Base-by-base conservation (phyloP, 345 rosid genomes). In the Camelina laxa region DNA sequence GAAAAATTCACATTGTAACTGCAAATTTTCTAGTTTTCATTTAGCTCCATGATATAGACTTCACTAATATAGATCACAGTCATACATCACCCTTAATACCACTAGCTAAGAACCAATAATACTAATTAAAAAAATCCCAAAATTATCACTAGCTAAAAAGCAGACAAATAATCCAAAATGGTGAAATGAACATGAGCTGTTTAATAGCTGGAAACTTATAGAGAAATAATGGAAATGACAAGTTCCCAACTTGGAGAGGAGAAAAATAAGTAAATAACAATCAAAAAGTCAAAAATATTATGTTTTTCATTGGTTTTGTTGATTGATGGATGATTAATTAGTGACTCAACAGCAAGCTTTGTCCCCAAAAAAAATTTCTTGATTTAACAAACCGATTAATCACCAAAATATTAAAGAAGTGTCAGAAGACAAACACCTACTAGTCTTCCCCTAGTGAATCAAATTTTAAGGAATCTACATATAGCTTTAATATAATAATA, bases 401-500 rank as follows among this genome's bases (percentile, higher is more conserved):
- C 67, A 69, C 50, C 19, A 12, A 44, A 53, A 21, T 2, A 60
- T 61, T 36, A 63, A 38, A 47, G 38, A 70, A 54, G 42, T 75
- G 70, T 75, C 75, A 60, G 79, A 69, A 70, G 41, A 56, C 75
- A 70, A 56, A 48, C 71, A 57, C 54, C 49, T 19, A 58, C 63
- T 75, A 75, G 74, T 36, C 36, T 27, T 31, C 60, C 17, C 66
- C 67, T 76, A 70, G 55, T 76, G 12, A 36, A 56, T 70, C 75
- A 63, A 1, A 35, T 64, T 70, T 70, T 64, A 70, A 76, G 80
- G 80, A 70, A 56, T 64, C 66, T 63, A 69, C 60, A 50, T 68
- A 68, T 33, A 68, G 63, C 63, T 51, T 35, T 68, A 9, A 9
- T 63, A 42, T 68, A 9, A 9, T 63, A 42, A n/a, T 61, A 75